Percentiles rank a stretch among this genome's conserved stretches.
phyloP scores from a whole-genome alignment of 306 rosid genomes.

The Lathyrus sativus region DNA sequence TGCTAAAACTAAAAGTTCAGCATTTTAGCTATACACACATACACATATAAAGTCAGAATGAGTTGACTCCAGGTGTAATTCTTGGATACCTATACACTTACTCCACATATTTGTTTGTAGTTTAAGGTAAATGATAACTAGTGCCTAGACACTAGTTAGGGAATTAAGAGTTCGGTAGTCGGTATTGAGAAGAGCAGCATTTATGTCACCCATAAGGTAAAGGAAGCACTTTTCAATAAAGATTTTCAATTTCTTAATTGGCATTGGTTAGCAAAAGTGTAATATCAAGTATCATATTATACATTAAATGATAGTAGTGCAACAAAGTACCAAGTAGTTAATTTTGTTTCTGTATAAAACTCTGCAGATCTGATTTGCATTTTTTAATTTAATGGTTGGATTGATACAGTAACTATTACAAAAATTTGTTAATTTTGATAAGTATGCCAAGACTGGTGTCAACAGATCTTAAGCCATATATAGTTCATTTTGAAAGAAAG shows the following conservation, averaged over 20 bases:
- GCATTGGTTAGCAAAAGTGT: too few relatives aligned
- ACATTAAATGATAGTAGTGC: neutral
- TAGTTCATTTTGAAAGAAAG: neutral
- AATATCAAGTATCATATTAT: neutral
- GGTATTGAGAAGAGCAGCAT: too few relatives aligned
- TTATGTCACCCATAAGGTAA: too few relatives aligned
- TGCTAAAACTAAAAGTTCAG: neutral
- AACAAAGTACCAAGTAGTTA: neutral
- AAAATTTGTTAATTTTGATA: neutral
- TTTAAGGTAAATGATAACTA: too few relatives aligned
- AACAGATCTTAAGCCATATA: neutral
- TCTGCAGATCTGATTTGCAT: neutral
- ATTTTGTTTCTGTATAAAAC: neutral
- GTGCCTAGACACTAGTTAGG: too few relatives aligned
- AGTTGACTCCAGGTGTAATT: too few relatives aligned
- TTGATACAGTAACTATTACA: neutral
- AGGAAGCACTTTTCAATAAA: too few relatives aligned
- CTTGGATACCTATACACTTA: too few relatives aligned
- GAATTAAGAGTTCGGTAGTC: too few relatives aligned
- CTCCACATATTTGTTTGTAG: too few relatives aligned
- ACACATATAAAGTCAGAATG: neutral
- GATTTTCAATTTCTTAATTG: too few relatives aligned
- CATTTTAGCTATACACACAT: slow-evolving; percentile 1
- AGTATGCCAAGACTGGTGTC: neutral
- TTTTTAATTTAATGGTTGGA: neutral